phyloP scores from a whole-genome alignment of 345 rosid species.

The Hypericum androsaemum region DNA sequence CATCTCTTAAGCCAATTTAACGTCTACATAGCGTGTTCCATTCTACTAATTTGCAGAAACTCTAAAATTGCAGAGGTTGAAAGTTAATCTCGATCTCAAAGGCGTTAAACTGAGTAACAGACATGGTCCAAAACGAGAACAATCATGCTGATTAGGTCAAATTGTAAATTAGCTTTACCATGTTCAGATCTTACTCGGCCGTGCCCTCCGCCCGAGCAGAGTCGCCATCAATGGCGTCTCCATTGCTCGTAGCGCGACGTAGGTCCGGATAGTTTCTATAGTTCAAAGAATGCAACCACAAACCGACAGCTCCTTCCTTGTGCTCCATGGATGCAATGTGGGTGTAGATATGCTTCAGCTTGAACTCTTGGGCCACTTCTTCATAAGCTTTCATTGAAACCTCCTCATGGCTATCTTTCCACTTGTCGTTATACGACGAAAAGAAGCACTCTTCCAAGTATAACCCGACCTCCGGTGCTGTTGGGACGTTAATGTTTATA shows the following conservation, averaged over 20 bases:
- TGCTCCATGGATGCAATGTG: slow-evolving; percentile 76
- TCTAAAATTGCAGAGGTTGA: no score
- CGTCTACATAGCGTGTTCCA: no score
- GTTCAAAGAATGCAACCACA: slow-evolving; percentile 95
- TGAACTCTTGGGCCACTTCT: slow-evolving; percentile 68
- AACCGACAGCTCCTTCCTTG: slow-evolving; percentile 66
- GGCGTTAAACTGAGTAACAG: no score
- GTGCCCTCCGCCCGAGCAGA: background rate
- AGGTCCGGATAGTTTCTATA: slow-evolving; percentile 75
- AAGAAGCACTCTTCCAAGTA: slow-evolving; percentile 92
- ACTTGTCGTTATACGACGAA: slow-evolving; percentile 67
- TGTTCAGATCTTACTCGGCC: no score
- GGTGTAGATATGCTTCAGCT: slow-evolving; percentile 69
- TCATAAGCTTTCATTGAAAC: slow-evolving; percentile 64
- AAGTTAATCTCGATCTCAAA: no score
- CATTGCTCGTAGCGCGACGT: slow-evolving; percentile 2
- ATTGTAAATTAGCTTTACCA: no score
- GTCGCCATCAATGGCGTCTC: slow-evolving; percentile 2
- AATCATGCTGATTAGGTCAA: no score
- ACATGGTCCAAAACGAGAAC: no score
- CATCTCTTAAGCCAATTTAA: no score
- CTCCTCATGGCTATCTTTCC: slow-evolving; percentile 80
- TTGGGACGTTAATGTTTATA: slow-evolving; percentile 61
- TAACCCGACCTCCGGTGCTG: slow-evolving; percentile 95
- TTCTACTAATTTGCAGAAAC: no score